Conservation (phyloP, 1,139 yeast genomes). For the Yamadazyma sp. region DNA sequence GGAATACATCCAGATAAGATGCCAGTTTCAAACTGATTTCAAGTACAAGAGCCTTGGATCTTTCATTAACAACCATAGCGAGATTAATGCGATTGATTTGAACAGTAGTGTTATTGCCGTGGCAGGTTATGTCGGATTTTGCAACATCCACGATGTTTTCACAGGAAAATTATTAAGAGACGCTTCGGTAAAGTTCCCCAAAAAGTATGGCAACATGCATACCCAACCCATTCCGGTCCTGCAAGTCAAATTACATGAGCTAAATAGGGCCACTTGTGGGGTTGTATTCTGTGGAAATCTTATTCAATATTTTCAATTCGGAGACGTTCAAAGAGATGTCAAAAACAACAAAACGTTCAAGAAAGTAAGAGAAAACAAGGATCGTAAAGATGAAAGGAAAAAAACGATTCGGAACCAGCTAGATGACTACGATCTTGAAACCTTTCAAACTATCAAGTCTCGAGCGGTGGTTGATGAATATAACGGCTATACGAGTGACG, state of each 20-base stretch:
- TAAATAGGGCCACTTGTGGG: slow-evolving; percentile 46
- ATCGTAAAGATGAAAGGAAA: slow-evolving; percentile 14
- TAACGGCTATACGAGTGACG: slow-evolving; percentile 46
- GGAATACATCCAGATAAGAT: slow-evolving; percentile 12
- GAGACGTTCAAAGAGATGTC: slow-evolving; percentile 23
- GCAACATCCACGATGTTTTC: slow-evolving; percentile 60
- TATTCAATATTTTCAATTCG: slow-evolving; percentile 65
- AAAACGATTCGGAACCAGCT: slow-evolving; percentile 33
- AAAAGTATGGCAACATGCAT: slow-evolving; percentile 28
- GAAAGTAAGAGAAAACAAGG: slow-evolving; percentile 18
- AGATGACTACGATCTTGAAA: slow-evolving; percentile 37
- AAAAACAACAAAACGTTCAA: slow-evolving; percentile 18
- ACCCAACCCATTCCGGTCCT: slow-evolving; percentile 38
- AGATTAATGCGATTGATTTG: slow-evolving; percentile 32
- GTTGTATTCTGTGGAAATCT: slow-evolving; percentile 54
- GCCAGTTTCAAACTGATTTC: slow-evolving; percentile 15
- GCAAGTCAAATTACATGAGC: slow-evolving; percentile 42
- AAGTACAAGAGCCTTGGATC: slow-evolving; percentile 16
- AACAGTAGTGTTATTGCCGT: slow-evolving; percentile 51
- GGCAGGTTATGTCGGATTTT: slow-evolving; percentile 64
- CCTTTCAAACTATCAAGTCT: slow-evolving; percentile 19
- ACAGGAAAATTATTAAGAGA: slow-evolving; percentile 57
- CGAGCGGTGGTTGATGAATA: slow-evolving; percentile 39
- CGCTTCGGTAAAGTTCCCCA: slow-evolving; percentile 47
- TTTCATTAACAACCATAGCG: slow-evolving; percentile 16